Evolutionary conservation across 495 filamentous ascomycete genomes (phyloP), one percentile per base, ranked within the genome.

Genomic region (Penicillium nucicola): DNA sequence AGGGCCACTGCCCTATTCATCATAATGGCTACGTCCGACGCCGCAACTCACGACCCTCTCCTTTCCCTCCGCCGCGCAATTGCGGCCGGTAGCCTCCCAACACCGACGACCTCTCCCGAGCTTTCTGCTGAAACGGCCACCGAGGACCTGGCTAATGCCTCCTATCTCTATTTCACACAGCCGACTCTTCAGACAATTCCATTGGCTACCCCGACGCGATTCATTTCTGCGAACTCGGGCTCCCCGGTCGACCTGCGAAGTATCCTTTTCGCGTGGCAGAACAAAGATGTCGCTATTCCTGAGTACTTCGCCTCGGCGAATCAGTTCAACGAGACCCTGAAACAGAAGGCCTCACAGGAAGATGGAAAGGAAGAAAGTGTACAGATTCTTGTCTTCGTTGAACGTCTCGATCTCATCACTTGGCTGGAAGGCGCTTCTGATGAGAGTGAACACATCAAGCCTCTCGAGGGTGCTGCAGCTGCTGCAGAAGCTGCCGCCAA

Each of bases 181-280:
- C 80, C 84, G 2, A 52, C 73, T 6, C 82, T 80, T 42, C 77
- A 85, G 34, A 71, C 84, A n/a, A 76, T 96, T 46, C 76, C 87
- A 2, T 81, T 99, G 55, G 80, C 80, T 38, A 78, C 84, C 9
- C 78, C 84, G 10, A 97, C 95, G 35, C 90, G 93, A 52, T 97
- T 97, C 76, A 75, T 85, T 41, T 85, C 85, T 13, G 80, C 81
- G 31, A 57, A 66, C 3, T 61, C 65, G 19, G 78, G 82, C 40
- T 81, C 84, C 36, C 77, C 88, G 1, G 84, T 97, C 54, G 88
- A 96, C 65, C 80, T 99, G 33, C 90, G 93, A 66, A 89, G 85
- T 69, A 90, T 97, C 72, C 96, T 89, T 71, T 95, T 97, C 53
- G 88, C 90, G 43, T 99, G 89, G 87, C 78, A 86, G 64, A 92